Percentiles rank a stretch among this genome's conserved stretches.
Conservation (phyloP, 2,329 filamentous ascomycete genomes). For the Colletotrichum sp. region DNA sequence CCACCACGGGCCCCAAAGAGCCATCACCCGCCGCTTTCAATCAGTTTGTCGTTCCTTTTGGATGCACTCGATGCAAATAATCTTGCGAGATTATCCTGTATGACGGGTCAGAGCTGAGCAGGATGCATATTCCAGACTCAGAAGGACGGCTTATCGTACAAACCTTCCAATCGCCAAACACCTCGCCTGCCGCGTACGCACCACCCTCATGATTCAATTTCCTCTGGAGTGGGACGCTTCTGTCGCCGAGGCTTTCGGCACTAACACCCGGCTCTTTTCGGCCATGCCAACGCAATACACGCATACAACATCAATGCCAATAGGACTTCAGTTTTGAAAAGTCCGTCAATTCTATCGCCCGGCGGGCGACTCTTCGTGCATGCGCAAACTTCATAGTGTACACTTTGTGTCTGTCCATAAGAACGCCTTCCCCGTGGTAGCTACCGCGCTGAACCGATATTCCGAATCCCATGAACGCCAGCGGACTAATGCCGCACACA, state of each 20-base stretch:
- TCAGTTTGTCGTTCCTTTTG: neutral
- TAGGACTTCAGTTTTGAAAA: neutral
- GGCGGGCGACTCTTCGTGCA: neutral
- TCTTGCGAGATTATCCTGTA: neutral
- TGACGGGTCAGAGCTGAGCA: neutral
- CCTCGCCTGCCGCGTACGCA: neutral
- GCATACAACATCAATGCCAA: neutral
- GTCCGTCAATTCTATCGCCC: neutral
- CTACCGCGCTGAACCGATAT: slow-evolving; percentile 6
- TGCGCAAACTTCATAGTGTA: slow-evolving; percentile 8
- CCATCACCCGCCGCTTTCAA: neutral
- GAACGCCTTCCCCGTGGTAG: slow-evolving; percentile 16
- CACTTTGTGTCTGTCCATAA: slow-evolving; percentile 9
- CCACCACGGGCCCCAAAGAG: neutral
- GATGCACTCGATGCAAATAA: neutral
- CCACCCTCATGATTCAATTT: neutral
- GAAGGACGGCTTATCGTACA: neutral
- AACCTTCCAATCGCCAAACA: neutral
- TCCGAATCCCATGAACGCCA: slow-evolving; percentile 14
- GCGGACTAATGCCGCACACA: slow-evolving; percentile 1
- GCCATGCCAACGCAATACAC: neutral
- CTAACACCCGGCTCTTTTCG: neutral
- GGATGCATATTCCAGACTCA: neutral
- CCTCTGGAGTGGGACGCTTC: neutral
- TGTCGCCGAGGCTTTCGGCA: neutral